Evolutionary conservation across 345 rosid species (phyloP), one percentile per base, ranked within the genome.

Genomic region (Microthlaspi erraticum): DNA sequence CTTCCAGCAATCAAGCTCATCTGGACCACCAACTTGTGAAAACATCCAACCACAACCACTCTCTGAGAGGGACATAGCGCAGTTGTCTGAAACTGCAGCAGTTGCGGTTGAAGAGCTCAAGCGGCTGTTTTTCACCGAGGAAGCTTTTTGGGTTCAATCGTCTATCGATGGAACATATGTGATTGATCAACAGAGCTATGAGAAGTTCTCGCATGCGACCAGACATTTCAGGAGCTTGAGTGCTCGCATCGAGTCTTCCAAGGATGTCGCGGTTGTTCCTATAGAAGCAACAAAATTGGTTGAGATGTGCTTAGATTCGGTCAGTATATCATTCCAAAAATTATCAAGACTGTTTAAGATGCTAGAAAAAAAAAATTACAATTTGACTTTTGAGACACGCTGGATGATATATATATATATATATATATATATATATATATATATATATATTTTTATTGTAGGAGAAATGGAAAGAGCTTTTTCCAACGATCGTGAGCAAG

Each of bases 191-290:
- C 80, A 77, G 10, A 71, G 33, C 45, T 92, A 86, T 26, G 80
- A 83, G 8, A 83, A 71, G 39, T 46, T 79, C 33, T 82, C 76
- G 48, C 76, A 72, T 0, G 68, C 78, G 17, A 11, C 48, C 19
- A 56, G 4, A 55, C 84, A 70, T 33, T 79, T 82, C 20, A 82
- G 56, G 36, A 67, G 69, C 34, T 17, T 72, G 5, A 75, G 69
- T 56, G 79, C 82, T 38, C 83, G 80, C 2, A 17, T 86, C 10
- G 98, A 92, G 70, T 82, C 93, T n/a, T 89, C 98, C 2, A 87
- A 81, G 74, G 73, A 77, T 10, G 66, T 77, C 13, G 78, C 72
- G 2, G 61, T 80, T 5, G 84, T 89, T 45, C 37, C 73, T 9
- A 74, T 87, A 66, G 82, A 83, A 26, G 84, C 80, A 0, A 10